Percentiles rank a stretch among this genome's conserved stretches.
Evolutionary conservation across 2,329 filamentous ascomycete genomes (phyloP).

Genomic region (Fusarium transvaalense): DNA sequence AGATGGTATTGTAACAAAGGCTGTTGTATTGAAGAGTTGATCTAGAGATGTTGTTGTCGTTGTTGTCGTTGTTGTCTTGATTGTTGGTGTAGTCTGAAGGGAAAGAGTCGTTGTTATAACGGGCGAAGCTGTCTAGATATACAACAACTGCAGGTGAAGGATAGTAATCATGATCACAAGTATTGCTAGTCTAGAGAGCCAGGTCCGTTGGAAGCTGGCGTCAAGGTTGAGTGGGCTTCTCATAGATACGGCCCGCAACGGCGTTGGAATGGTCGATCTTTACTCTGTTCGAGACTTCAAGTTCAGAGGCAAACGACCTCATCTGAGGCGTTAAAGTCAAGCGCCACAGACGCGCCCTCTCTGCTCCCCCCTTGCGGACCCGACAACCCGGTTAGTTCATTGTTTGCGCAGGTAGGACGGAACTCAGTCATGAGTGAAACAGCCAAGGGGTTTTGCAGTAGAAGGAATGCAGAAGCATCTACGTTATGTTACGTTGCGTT

Average conservation of each 20-base stretch:
- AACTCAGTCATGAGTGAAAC: conserved; percentile 28
- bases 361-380: conserved; percentile 7
- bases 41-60: neutral
- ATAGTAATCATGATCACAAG: neutral
- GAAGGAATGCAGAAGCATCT: conserved; percentile 21
- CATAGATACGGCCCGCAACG: conserved; percentile 26
- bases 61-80: neutral
- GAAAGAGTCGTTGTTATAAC: conserved; percentile 3
- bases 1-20: neutral
- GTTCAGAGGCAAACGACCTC: conserved; percentile 5
- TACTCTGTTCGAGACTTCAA: conserved; percentile 34
- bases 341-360: conserved; percentile 26
- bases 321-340: conserved; percentile 33
- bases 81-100: conserved; percentile 16
- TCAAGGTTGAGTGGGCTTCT: conserved; percentile 23
- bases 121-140: conserved; percentile 30
- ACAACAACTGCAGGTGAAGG: neutral
- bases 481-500: conserved; percentile 4
- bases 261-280: conserved; percentile 33
- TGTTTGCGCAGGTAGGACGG: conserved; percentile 2
- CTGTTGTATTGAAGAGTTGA: neutral
- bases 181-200: neutral
- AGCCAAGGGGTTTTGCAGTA: conserved; percentile 6
- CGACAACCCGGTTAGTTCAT: neutral
- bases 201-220: conserved; percentile 30